A percentile compares a stretch with the other conserved stretches of the same genome.
These are phyloP conservation scores for Ochetophila trinervis DNA, from an alignment of 306 rosid species.

Conservation along the genomic window DNA sequence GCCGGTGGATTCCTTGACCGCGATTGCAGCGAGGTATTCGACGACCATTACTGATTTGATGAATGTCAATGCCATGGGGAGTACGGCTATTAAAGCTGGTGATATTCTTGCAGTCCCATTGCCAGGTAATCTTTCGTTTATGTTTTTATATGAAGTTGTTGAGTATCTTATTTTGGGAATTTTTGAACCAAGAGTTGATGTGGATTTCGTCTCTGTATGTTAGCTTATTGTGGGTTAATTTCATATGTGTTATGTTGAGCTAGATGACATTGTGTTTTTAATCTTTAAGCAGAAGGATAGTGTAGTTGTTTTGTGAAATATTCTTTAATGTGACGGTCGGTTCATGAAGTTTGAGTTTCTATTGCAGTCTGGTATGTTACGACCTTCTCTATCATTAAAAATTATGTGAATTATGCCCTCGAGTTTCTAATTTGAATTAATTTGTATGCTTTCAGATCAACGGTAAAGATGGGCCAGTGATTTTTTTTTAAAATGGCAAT, in stretches of 20 bases:
- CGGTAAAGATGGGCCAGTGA: neutral
- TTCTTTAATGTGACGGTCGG: too few relatives aligned
- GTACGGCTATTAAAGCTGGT: conserved; percentile 50
- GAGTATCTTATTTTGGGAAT: neutral
- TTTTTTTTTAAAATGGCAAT: neutral
- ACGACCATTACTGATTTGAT: conserved; percentile 95
- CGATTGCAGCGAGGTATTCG: conserved; percentile 64
- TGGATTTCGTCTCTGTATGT: neutral
- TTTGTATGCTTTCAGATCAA: neutral
- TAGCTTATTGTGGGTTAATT: neutral
- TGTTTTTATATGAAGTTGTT: neutral
- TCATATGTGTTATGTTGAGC: neutral
- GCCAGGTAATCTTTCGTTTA: conserved; percentile 47
- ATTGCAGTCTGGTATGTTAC: too few relatives aligned
- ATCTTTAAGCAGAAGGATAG: too few relatives aligned
- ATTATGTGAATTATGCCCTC: too few relatives aligned
- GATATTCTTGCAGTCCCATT: conserved; percentile 90
- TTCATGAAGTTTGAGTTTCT: too few relatives aligned
- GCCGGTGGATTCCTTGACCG: conserved; percentile 57
- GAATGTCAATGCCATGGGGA: conserved; percentile 98
- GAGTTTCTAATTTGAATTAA: neutral
- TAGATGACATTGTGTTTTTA: too few relatives aligned
- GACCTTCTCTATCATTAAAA: too few relatives aligned
- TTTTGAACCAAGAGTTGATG: too few relatives aligned
- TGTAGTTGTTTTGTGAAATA: too few relatives aligned